Base-by-base conservation (phyloP, 345 rosid genomes). In the Trapa incisa region DNA sequence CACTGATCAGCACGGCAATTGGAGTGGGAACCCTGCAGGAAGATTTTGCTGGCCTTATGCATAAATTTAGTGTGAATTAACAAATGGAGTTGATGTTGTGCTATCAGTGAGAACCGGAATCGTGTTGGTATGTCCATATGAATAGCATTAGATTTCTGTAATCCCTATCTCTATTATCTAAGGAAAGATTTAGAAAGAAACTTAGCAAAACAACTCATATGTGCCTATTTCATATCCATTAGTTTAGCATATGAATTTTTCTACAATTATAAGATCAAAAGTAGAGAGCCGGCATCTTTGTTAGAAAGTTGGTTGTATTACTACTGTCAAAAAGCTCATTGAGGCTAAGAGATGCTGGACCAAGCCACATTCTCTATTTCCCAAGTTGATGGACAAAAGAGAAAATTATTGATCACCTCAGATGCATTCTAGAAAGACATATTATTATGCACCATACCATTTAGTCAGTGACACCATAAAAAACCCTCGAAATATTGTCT, bases 401-500 rank as follows among this genome's bases (percentile, higher is more conserved):
- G 60, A n/a, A 54, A 54, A 5, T 22, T 2, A 7, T 29, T 35
- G 1, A 33, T 58, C 33, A 58, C 35, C 38, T 29, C 38, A 11
- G 6, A 15, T 10, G 33, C 35, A 41, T 69, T 15, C 37, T n/a
- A 7, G 45, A 17, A 61, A 5, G 43, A 57, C 15, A 60, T 13
- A 58, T 16, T 10, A 41, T 41, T 33, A 58, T 58, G 4, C 35
- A 37, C 11, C 37, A 48, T 83, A 90, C 99, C 99, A 94, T 78
- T 88, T 94, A 71, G 99, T 94, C 62, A 94, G 77, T 61, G 96
- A 83, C 61, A 84, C 89, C 99, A 94, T 84, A 63, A 94, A 83
- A 81, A 94, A 94, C 48, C 97, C 99, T 68, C 99, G 96, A 78
- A 94, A 93, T 16, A 94, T 80, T 4, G 89, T 88, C 80, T 94